Evolutionary conservation across 805 yeast genomes (phyloP), one percentile per base, ranked within the genome.

Genomic region (Candida fluviatilis): DNA sequence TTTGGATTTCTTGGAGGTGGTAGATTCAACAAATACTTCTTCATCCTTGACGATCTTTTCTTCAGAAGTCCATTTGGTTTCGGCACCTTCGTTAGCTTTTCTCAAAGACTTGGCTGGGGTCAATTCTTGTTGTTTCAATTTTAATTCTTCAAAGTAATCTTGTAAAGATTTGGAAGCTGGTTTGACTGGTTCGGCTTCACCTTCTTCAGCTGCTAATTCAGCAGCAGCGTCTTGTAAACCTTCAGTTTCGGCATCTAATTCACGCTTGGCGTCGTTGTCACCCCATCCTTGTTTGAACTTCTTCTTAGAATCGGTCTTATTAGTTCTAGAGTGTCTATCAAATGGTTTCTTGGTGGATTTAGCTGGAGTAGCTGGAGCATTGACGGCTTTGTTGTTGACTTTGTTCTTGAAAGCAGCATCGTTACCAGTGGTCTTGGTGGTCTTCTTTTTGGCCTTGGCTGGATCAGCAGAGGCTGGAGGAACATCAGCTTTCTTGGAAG

Each of bases 241-340:
- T 50, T 76, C 84, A 47, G 56, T 50, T 66, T 80, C 88, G 51
- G 77, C 85, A 50, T 71, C 84, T 62, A 75, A 79, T 74, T 81
- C 86, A 46, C 58, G 53, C 61, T 71, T 74, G 57, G 73, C 69
- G 57, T 73, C 70, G 66, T 82, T 79, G 60, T 82, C 87, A 61
- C 96, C 95, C 91, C 96, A 87, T 51, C 89, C 90, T 69, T 81
- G 82, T 65, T 75, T 78, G 58, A 83, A 76, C 67, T 84, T 82
- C 82, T 88, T 90, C 54, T 75, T 78, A 54, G 95, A 73, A 73
- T 89, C 96, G 57, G 79, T 64, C 76, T 84, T 86, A 60, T 83
- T 87, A 50, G 86, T 61, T 75, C 84, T 85, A 51, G 91, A 79
- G 60, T 81, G 93, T 70, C 95, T 93, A 80, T 91, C 98, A 44